Evolutionary conservation across 2,329 filamentous ascomycete species (phyloP), one percentile per base, ranked within the genome.

Genomic region (Paecilomyces sp.): DNA sequence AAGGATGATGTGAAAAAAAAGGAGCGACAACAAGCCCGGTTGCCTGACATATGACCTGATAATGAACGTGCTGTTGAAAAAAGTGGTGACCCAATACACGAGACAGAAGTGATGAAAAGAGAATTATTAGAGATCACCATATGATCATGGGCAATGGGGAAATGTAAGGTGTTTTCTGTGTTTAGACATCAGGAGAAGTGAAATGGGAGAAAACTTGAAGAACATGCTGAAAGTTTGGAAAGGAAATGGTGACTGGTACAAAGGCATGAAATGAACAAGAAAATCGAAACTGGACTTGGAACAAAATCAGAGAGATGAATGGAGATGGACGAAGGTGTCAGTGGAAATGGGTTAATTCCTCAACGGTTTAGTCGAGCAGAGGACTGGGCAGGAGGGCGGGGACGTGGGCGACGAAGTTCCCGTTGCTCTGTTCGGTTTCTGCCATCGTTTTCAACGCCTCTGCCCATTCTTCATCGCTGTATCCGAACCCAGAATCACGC

Each of bases 311-410:
- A 18, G 41, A 47, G 41, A 47, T 47, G n/a, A 18, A 9, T 47
- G 41, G 18, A 47, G 41, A 47, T 47, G 41, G 15, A 47, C n/a
- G 7, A 18, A 22, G n/a, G 41, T 47, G 3, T 22, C n/a, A 8
- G 6, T 47, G 41, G n/a, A 18, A 2, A 47, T 47, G 18, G 41
- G 1, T 47, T 18, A 15, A 22, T 47, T 18, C 15, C 41, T 47
- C 8, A 8, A 7, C 9, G 8, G 9, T 47, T 41, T 58, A 63
- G 47, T 63, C 62, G 13, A 64, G 15, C 13, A 52, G 22, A 30
- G 60, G 58, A 22, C 61, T 60, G 6, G 62, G 61, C 11, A 60
- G 54, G 47, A 63, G 61, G 54, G 51, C 24, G 56, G 55, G 58
- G 33, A 54, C 55, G 18, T 47, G 18, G 15, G 51, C 22, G 13